Evolutionary conservation across 148 eudicot genomes (phyloP), one percentile per base, ranked within the genome.

Genomic region (Polygonum maritimum): DNA sequence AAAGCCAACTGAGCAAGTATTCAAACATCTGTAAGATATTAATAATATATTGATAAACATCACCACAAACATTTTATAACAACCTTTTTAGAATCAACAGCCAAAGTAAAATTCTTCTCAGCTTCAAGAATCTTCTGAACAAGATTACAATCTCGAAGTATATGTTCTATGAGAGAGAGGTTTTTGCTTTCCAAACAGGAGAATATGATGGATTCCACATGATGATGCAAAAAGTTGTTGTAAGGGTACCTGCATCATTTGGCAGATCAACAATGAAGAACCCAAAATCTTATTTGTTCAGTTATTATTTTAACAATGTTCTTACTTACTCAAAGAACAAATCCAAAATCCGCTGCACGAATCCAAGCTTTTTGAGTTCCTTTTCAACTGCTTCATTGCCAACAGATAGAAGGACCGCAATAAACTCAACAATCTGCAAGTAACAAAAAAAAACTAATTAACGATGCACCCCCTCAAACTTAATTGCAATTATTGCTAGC

Each of bases 151-250:
- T 92, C 97, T 41, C 69, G 84, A 67, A 95, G 94, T 67, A 95
- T 86, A 88, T 95, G 99, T 76, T 86, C 87, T 74, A 88, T 80
- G 79, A 95, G 88, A 41, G 83, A 70, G 78, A 85, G 49, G 47
- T 82, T 90, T 79, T 95, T 92, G 88, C 94, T 89, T 82, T 89
- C 99, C 72, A 95, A 79, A 89, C 97, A 92, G 71, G 91, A 88
- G 60, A 78, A 10, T 55, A 95, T 76, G 71, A 95, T 89, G 75
- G 62, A 86, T 80, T 92, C 97, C 41, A 89, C 97, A 81, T 92
- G 92, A 77, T 90, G 94, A 85, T 95, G 99, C 83, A 95, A 81
- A 82, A 91, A 95, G 79, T 92, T 95, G 79, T 92, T 95, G 92
- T 80, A 95, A 4, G 99, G 96, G 78, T 90, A 95, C 89, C 99